Evolutionary conservation across 2,329 filamentous ascomycete species (phyloP).

Genomic region (Ilyonectria robusta): DNA sequence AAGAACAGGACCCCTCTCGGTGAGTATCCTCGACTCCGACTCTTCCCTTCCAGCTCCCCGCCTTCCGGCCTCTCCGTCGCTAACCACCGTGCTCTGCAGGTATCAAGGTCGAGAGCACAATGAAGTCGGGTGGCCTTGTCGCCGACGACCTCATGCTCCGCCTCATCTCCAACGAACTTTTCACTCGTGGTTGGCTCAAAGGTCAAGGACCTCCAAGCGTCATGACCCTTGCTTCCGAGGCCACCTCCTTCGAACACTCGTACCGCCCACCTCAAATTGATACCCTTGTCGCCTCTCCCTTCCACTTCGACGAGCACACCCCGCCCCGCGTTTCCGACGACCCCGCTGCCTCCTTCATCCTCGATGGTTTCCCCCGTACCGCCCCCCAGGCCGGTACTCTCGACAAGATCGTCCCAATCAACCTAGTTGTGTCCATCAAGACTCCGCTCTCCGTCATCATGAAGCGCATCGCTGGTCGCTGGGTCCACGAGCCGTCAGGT

Average conservation of each 20-base stretch:
- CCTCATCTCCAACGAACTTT: conserved; percentile 91
- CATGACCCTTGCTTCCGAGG: conserved; percentile 66
- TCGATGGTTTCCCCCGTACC: conserved; percentile 96
- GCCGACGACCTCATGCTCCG: conserved; percentile 92
- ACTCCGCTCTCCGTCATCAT: conserved; percentile 91
- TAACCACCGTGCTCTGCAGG: conserved; percentile 65
- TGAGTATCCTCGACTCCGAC: conserved; percentile 57
- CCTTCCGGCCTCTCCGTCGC: not conserved
- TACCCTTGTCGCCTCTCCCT: conserved; percentile 57
- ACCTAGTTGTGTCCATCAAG: conserved; percentile 88
- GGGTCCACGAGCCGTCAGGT: conserved; percentile 93
- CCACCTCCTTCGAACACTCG: conserved; percentile 53
- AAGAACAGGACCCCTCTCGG: conserved; percentile 88
- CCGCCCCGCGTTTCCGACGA: conserved; percentile 71
- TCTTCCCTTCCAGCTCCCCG: not conserved
- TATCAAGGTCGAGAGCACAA: conserved; percentile 89
- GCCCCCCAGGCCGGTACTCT: conserved; percentile 83
- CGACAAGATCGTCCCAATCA: conserved; percentile 90
- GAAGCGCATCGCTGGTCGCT: conserved; percentile 89
- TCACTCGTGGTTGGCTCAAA: conserved; percentile 86
- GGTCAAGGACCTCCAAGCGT: conserved; percentile 61
- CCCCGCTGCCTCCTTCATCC: conserved; percentile 88
- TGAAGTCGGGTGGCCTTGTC: conserved; percentile 91
- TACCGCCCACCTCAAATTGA: conserved; percentile 54
- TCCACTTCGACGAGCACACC: conserved; percentile 54